These are phyloP conservation scores for Plasmodium sp. DNA, from an alignment of 169 alveolate species.

Conservation along the genomic window DNA sequence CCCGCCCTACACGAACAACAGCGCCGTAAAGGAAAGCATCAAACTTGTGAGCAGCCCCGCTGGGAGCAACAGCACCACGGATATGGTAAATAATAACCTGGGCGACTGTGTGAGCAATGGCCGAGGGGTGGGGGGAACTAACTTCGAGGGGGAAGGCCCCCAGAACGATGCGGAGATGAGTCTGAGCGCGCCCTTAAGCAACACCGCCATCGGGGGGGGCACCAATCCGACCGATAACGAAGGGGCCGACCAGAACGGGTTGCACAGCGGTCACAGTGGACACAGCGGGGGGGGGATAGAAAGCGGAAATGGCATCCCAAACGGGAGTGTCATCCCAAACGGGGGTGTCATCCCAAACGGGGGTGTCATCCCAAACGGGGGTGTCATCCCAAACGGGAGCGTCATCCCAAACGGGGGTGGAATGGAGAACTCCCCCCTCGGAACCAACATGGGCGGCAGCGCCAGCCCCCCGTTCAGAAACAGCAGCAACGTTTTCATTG, in stretches of 20 bases:
- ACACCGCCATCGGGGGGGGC: background rate
- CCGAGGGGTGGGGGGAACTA: background rate
- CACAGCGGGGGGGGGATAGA: no score
- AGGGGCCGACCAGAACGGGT: background rate
- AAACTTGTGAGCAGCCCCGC: background rate
- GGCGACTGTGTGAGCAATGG: background rate
- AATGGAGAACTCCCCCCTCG: background rate
- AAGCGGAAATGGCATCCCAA: no score
- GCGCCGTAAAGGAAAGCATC: background rate
- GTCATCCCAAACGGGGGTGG: background rate
- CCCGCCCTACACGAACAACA: background rate
- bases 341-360: no score
- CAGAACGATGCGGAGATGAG: background rate
- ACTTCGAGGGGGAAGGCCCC: background rate
- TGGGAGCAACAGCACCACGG: conserved; percentile 6
- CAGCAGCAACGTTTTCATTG: background rate
- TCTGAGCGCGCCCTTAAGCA: background rate
- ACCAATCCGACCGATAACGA: background rate
- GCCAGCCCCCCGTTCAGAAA: background rate
- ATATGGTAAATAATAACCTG: background rate
- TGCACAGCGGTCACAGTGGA: background rate
- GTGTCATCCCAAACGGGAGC: no score
- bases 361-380: no score
- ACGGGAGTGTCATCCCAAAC: background rate
- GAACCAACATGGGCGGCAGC: background rate